These are phyloP conservation scores for Phylloporus sp. DNA, from an alignment of 1,284 basidiomycete species.

Conservation along the genomic window DNA sequence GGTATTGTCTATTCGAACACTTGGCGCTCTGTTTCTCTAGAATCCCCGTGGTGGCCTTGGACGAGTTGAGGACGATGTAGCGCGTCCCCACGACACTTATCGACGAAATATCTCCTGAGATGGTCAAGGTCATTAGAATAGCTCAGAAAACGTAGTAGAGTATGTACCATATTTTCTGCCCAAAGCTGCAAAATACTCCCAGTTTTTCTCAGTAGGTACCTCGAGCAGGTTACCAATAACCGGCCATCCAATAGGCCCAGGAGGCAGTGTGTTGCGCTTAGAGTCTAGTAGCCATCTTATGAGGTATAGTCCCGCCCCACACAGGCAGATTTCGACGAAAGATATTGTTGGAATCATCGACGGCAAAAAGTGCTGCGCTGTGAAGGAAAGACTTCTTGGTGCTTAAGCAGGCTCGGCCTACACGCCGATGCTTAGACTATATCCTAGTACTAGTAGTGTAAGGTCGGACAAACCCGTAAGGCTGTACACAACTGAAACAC, in stretches of 20 bases:
- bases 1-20: constrained; percentile 28
- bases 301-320: neutral
- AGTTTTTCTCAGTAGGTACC: constrained; percentile 44
- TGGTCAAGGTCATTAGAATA: neutral
- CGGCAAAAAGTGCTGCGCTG: too few relatives aligned
- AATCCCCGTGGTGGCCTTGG: constrained; percentile 22
- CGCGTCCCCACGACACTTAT: constrained; percentile 23
- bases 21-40: constrained; percentile 35
- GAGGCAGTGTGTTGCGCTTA: constrained; percentile 25
- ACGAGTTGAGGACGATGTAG: constrained; percentile 31
- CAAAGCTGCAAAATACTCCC: constrained; percentile 45
- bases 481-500: too few relatives aligned
- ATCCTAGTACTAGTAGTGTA: too few relatives aligned
- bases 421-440: too few relatives aligned
- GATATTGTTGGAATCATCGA: neutral
- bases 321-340: neutral
- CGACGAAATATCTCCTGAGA: constrained; percentile 29
- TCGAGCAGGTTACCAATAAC: constrained; percentile 44
- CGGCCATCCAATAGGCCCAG: constrained; percentile 38
- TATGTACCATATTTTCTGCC: constrained; percentile 44
- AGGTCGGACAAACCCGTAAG: too few relatives aligned
- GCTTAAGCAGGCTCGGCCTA: too few relatives aligned
- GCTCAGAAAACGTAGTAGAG: neutral
- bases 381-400: too few relatives aligned
- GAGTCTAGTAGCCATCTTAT: neutral